Percentiles rank a stretch among this genome's conserved stretches.
Evolutionary conservation across 345 rosid genomes (phyloP).

Genomic region (Syzygium aromaticum): DNA sequence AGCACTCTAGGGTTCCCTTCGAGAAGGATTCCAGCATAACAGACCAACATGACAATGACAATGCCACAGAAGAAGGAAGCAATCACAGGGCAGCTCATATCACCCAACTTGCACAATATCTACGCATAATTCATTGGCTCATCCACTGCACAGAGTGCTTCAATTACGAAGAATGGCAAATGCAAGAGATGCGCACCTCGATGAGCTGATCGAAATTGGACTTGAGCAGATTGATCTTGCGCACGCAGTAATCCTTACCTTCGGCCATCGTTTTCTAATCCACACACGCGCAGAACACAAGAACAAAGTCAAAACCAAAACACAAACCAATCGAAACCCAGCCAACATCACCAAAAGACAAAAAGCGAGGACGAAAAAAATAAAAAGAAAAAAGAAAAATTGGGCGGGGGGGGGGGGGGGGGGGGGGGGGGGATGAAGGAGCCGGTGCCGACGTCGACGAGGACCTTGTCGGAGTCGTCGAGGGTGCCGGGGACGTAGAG

Average conservation of each 20-base stretch:
- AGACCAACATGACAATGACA: not conserved
- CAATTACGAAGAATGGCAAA: not conserved
- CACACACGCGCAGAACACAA: not conserved
- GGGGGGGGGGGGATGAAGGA: constrained; percentile 67
- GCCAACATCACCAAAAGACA: not conserved
- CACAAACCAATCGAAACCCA: not conserved
- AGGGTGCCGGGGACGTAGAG: constrained; percentile 87
- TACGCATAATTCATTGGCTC: not conserved
- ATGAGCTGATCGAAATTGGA: constrained; percentile 92
- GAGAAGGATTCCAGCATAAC: not conserved
- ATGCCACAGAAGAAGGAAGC: not conserved
- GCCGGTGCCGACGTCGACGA: constrained; percentile 96
- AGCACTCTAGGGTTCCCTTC: not conserved
- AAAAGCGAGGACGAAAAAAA: not conserved
- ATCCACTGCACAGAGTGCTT: not conserved
- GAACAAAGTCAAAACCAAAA: not conserved
- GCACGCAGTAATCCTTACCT: constrained; percentile 90
- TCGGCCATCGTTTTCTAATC: constrained; percentile 79
- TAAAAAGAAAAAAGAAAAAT: too few relatives aligned
- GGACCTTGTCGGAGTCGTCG: constrained; percentile 68
- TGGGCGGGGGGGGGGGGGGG: not conserved
- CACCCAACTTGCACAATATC: not conserved
- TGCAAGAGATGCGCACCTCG: constrained; percentile 43
- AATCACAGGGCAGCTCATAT: not conserved
- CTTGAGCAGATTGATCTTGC: constrained; percentile 85